Evolutionary conservation across 2,329 filamentous ascomycete genomes (phyloP), one percentile per base, ranked within the genome.

Genomic region (Ophiosphaerella herpotricha): DNA sequence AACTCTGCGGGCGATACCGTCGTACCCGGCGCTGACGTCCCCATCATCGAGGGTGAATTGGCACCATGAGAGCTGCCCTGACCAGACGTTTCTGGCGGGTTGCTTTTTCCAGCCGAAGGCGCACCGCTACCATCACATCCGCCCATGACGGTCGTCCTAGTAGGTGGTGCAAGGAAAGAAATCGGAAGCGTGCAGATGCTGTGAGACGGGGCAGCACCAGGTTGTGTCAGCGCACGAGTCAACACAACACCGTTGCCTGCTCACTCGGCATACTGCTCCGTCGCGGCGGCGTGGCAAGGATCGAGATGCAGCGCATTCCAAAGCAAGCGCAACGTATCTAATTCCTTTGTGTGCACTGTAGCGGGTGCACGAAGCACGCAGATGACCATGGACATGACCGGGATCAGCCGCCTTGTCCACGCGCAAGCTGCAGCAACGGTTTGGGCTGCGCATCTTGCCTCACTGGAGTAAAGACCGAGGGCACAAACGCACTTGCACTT

Each of bases 61-160:
- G 43, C 52, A 46, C 61, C 66, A 43, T 65, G 51, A 7, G 63
- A 53, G 42, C 68, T 71, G 54, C 58, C 54, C 29, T 63, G 64
- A 24, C 62, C 61, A 41, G 67, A 66, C 26, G 54, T 52, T 21
- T 55, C 58, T 38, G 58, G 56, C 44, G 64, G 50, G 46, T 55
- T 64, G 52, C 55, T 55, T 48, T 55, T 64, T 24, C 52, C 64
- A 21, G 46, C 63, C 23, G 60, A 60, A 43, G 63, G 52, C 26
- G 68, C 60, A 31, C 54, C 56, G 47, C 67, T 61, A 31, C 54
- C 56, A 46, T 63, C 63, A 51, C 57, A 60, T 55, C 71, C 68
- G 16, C 63, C 63, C 70, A 72, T 73, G 57, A 45, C 50, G 58
- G 45, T 45, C 37, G 37, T 34, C 16, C 26, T 16, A 43, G 37